Percentiles rank a stretch among this genome's conserved stretches.
These are phyloP conservation scores for Oehlia diaphana DNA, from an alignment of 192 early-diverging fungal species.

Conservation along the genomic window DNA sequence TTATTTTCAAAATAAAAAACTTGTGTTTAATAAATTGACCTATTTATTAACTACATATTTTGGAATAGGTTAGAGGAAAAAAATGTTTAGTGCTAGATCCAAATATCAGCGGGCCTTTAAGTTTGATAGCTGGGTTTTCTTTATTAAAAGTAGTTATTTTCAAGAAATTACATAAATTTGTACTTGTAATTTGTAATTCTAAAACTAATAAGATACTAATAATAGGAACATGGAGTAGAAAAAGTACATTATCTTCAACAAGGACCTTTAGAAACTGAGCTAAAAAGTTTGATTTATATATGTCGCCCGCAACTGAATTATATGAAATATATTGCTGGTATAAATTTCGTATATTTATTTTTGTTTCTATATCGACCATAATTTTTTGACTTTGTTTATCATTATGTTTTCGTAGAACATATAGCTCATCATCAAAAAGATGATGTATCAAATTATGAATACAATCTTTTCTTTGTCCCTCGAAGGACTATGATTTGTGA, in stretches of 20 bases:
- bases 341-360: constrained; percentile 26
- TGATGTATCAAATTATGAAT: constrained; percentile 37
- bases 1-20: neutral
- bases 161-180: neutral
- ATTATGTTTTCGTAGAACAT: constrained; percentile 28
- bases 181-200: neutral
- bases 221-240: constrained; percentile 92
- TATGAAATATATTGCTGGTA: constrained; percentile 85
- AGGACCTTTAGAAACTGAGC: constrained; percentile 67
- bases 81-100: constrained; percentile 91
- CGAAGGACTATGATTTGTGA: constrained; percentile 88
- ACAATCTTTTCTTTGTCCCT: constrained; percentile 86
- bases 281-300: constrained; percentile 80
- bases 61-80: constrained; percentile 74
- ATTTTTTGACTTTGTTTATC: constrained; percentile 28
- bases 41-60: neutral
- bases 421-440: constrained; percentile 22
- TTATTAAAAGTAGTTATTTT: constrained; percentile 67
- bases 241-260: constrained; percentile 85
- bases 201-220: neutral
- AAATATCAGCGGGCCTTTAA: constrained; percentile 78
- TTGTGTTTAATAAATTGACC: neutral
- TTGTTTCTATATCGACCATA: neutral
- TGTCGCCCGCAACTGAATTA: constrained; percentile 74
- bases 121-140: constrained; percentile 84